These are phyloP conservation scores for Botrytis medusae DNA, from an alignment of 2,329 filamentous ascomycete genomes.

Conservation along the genomic window DNA sequence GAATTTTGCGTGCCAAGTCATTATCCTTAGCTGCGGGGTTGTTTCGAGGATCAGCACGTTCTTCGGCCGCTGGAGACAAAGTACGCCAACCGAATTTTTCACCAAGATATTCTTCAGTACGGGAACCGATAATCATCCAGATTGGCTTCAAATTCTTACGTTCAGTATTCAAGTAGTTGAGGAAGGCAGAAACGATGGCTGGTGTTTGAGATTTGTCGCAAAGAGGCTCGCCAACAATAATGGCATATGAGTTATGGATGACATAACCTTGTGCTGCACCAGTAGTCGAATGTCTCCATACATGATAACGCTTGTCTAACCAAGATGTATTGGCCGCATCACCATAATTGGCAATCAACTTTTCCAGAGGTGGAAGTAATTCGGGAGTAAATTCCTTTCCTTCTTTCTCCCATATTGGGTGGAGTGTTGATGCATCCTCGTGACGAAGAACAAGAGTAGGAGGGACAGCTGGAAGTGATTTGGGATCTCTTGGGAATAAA, in stretches of 20 bases:
- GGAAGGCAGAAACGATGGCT: conserved; percentile 70
- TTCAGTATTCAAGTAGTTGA: conserved; percentile 69
- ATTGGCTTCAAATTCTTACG: conserved; percentile 76
- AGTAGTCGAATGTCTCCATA: conserved; percentile 78
- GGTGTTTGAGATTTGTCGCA: conserved; percentile 77
- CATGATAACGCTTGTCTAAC: conserved; percentile 83
- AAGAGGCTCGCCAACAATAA: conserved; percentile 83
- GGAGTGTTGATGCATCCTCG: conserved; percentile 80
- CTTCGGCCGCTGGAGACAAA: conserved; percentile 83
- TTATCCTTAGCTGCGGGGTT: conserved; percentile 66
- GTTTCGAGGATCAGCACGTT: conserved; percentile 74
- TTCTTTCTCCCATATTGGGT: conserved; percentile 59
- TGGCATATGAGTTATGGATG: conserved; percentile 71
- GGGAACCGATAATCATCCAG: conserved; percentile 83
- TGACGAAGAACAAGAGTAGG: conserved; percentile 69
- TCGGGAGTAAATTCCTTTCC: conserved; percentile 43
- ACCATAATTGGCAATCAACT: conserved; percentile 92
- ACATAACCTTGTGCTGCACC: conserved; percentile 87
- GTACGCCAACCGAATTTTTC: conserved; percentile 83
- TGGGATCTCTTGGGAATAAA: conserved; percentile 84
- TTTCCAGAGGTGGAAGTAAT: conserved; percentile 70
- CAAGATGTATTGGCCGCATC: conserved; percentile 93
- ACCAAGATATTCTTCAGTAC: conserved; percentile 77
- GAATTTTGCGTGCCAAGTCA: conserved; percentile 78
- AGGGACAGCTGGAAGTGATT: conserved; percentile 73